phyloP scores from a whole-genome alignment of 2,329 filamentous ascomycete species.

The Venturia carpophila region DNA sequence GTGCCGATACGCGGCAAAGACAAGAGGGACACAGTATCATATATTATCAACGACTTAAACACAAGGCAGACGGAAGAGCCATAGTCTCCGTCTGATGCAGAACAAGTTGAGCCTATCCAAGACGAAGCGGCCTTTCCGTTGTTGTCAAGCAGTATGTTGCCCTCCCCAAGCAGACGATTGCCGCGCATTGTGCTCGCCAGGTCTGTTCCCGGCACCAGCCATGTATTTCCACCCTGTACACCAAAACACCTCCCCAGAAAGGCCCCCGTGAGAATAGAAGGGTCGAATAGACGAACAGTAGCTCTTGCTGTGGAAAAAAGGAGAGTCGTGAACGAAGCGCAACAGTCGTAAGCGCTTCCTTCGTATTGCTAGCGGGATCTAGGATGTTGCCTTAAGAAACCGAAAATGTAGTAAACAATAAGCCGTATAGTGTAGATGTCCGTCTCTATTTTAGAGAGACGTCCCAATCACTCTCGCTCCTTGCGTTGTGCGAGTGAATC shows the following conservation, averaged over 20 bases:
- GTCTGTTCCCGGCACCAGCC: background rate
- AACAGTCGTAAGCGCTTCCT: background rate
- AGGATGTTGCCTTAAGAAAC: background rate
- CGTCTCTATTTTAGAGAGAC: background rate
- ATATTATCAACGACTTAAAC: conserved; percentile 15
- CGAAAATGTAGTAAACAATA: background rate
- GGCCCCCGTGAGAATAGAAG: background rate
- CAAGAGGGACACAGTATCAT: conserved; percentile 14
- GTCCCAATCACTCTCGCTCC: background rate
- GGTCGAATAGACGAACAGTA: background rate
- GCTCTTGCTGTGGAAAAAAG: conserved; percentile 3
- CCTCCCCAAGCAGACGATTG: no score
- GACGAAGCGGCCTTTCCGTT: background rate
- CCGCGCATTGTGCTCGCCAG: no score
- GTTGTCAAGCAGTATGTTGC: background rate
- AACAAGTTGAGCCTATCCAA: conserved; percentile 3
- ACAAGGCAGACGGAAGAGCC: background rate
- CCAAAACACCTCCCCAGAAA: background rate
- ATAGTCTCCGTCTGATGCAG: background rate
- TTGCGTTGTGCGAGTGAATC: background rate
- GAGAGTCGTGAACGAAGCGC: conserved; percentile 5
- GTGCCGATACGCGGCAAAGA: conserved; percentile 1
- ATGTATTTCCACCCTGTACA: background rate
- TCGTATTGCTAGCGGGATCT: background rate
- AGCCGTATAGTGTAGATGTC: background rate